These are phyloP conservation scores for Taxillus chinensis DNA, from an alignment of 164 flowering plant species.

Conservation along the genomic window DNA sequence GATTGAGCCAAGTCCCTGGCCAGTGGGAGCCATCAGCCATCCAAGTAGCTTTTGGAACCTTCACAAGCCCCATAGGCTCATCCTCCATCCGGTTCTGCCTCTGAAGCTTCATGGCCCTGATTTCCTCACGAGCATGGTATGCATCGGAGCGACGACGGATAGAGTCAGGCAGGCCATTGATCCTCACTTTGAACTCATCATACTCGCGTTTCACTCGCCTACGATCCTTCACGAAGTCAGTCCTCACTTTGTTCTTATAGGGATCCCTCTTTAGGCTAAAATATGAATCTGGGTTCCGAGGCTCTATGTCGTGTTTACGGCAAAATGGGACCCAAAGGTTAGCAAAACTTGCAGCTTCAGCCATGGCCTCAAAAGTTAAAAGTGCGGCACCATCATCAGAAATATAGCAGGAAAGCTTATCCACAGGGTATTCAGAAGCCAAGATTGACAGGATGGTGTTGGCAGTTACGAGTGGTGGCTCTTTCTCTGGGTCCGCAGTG, in stretches of 20 bases:
- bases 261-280: conserved; percentile 64
- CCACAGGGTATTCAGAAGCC: conserved; percentile 63
- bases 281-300: conserved; percentile 64
- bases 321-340: conserved; percentile 68
- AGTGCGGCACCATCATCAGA: conserved; percentile 81
- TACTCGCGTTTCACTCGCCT: conserved; percentile 69
- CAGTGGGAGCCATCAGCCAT: conserved; percentile 82
- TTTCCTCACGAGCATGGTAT: conserved; percentile 57
- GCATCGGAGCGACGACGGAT: conserved; percentile 71
- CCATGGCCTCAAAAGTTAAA: conserved; percentile 70
- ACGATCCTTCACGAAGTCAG: conserved; percentile 68
- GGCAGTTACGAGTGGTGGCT: conserved; percentile 73
- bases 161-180: conserved; percentile 61
- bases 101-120: conserved; percentile 51
- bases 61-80: conserved; percentile 38
- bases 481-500: conserved; percentile 87
- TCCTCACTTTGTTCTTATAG: conserved; percentile 49
- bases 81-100: conserved; percentile 28
- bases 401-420: conserved; percentile 65
- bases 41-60: conserved; percentile 70
- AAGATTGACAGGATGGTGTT: conserved; percentile 63
- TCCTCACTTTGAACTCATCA: conserved; percentile 70
- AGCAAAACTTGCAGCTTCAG: conserved; percentile 74
- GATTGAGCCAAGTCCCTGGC: conserved; percentile 65
- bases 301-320: conserved; percentile 61